Evolutionary conservation across 2,329 filamentous ascomycete species (phyloP), one percentile per base, ranked within the genome.

Genomic region (Pestalotiopsis sp.): DNA sequence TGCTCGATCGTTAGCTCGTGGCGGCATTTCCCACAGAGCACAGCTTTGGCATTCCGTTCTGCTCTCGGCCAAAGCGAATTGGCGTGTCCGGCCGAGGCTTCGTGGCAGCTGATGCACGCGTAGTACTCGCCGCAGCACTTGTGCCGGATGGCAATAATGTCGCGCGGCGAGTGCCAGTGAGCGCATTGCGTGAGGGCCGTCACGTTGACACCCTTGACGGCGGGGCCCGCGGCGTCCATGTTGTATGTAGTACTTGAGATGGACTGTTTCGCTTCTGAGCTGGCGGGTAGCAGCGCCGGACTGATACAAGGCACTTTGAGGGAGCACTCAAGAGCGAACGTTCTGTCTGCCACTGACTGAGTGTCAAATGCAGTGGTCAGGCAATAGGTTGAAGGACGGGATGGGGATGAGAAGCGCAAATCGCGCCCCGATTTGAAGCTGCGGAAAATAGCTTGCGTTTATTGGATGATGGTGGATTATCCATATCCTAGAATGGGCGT

Each of bases 91-190:
- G 68, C 71, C 26, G 71, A 20, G 0, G 68, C 71, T 4, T 71
- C 69, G 60, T 74, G 72, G 56, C 72, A 74, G 68, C 68, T 70
- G 56, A 71, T 71, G 64, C 72, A 74, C 56, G 72, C 72, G 65
- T 73, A 73, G 64, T 72, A 74, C 3, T 71, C 52, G n/a, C 65
- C 67, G 58, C 72, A 74, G 70, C 72, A 74, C 52, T 66, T 69
- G 68, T 74, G 72, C 22, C 68, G 70, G 48, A 74, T 74, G 64
- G 72, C 72, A 30, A 74, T 72, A 57, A 74, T 68, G 58, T 74
- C 72, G 57, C 66, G 70, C 3, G 68, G 67, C 3, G 72, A 74
- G 26, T 74, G 68, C 72, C 72, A 74, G 64, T 74, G 72, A 20
- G 66, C 63, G 52, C 72, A 74, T 64, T 72, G 68, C 10, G 71